A percentile compares a stretch with the other conserved stretches of the same genome.
Evolutionary conservation across 176 grass and related monocot species (phyloP).

Genomic region (Aegilops bicornis): DNA sequence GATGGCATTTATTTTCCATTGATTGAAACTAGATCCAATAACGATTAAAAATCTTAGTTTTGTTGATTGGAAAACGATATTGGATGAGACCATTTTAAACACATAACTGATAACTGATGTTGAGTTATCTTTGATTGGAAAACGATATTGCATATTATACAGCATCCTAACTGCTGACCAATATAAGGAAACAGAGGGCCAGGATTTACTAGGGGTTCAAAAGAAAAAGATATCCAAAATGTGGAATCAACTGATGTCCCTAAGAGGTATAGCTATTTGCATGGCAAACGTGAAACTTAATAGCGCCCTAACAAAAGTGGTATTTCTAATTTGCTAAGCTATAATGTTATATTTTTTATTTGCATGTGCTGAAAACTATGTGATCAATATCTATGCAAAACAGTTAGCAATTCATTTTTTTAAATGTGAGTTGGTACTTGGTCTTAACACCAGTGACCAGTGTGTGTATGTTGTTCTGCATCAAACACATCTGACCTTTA

Average conservation of each 20-base stretch:
- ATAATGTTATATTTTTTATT: not conserved
- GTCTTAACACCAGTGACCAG: not conserved
- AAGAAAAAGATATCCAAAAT: not conserved
- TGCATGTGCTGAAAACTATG: not conserved
- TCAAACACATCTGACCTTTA: not conserved
- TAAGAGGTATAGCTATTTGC: not conserved
- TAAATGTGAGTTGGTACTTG: not conserved
- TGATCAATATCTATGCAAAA: not conserved
- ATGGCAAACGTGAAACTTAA: not conserved
- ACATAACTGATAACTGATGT: not conserved
- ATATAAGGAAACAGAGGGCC: not conserved
- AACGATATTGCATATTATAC: not conserved
- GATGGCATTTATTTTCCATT: not conserved
- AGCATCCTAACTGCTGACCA: not conserved
- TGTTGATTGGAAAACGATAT: not conserved
- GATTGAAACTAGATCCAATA: not conserved
- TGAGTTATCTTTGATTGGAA: constrained; percentile 1
- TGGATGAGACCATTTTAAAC: not conserved
- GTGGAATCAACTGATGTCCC: not conserved
- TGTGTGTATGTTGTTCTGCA: not conserved
- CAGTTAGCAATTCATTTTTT: not conserved
- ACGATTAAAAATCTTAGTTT: not conserved
- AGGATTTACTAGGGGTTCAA: not conserved
- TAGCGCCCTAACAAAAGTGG: not conserved
- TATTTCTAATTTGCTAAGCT: not conserved